Evolutionary conservation across 257 asterid genomes (phyloP).

Genomic region (Knoxia roxburghii): DNA sequence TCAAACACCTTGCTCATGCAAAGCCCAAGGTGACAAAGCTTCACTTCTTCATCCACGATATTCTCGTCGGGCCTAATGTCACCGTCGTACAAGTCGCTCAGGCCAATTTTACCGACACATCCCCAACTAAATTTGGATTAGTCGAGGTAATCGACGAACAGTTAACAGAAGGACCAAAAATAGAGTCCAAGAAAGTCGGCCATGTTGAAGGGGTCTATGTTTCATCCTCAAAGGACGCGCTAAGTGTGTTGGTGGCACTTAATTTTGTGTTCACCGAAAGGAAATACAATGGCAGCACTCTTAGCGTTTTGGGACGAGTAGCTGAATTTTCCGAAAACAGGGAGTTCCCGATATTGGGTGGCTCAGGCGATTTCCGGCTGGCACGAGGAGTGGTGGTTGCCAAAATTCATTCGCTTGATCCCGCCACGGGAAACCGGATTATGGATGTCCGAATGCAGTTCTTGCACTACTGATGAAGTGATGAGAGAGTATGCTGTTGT

Average conservation of each 20-base stretch:
- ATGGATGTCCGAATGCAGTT: neutral
- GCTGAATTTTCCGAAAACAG: neutral
- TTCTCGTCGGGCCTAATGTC: neutral
- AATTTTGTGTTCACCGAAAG: neutral
- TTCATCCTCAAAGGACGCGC: neutral
- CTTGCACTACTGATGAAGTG: neutral
- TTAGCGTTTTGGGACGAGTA: neutral
- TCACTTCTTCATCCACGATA: neutral
- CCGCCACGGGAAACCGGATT: neutral
- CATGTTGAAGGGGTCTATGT: neutral
- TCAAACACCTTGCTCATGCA: neutral
- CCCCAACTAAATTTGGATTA: neutral
- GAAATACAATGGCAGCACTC: neutral
- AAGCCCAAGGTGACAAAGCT: neutral
- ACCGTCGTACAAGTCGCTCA: neutral
- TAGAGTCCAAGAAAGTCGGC: neutral
- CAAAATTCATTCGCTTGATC: neutral
- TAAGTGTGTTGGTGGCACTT: neutral
- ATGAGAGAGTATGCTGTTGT: too few species aligned
- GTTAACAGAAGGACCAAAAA: neutral
- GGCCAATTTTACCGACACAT: neutral
- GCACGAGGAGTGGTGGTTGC: neutral
- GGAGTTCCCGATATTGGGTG: neutral
- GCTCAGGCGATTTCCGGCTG: neutral
- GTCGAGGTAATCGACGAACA: neutral